Evolutionary conservation across 495 filamentous ascomycete genomes (phyloP), one percentile per base, ranked within the genome.

Genomic region (Umbilicaria muhlenbergii): DNA sequence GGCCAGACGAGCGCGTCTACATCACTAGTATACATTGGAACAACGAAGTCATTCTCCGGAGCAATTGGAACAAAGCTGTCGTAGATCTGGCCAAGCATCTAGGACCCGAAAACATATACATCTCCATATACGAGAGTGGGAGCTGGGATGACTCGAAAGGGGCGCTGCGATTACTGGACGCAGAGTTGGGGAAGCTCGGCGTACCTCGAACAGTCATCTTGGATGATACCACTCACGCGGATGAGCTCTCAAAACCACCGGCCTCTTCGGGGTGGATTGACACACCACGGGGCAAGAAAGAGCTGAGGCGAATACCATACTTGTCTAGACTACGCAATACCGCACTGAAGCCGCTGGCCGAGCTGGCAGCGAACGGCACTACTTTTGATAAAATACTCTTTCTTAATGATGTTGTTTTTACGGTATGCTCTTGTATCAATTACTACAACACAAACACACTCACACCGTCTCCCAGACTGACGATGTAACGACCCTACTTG

Each of bases 381-480:
- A 63, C 44, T 5, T 86, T 83, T 53, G 80, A 86, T 50, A 72
- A 71, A 50, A 61, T 87, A 4, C 56, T 89, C 1, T 89, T 80
- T 57, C 55, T 87, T 33, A 83, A 83, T 55, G 82, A 87, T 56
- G 78, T 86, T 13, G 75, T 80, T 3, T 87, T 87, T 47, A 72
- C 65, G 32, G 80, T 84, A 46, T 5, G 67, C 51, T n/a, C 15
- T 43, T 16, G 16, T 11, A 0, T 16, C 19, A 21, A 33, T 34
- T 7, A n/a, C 21, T 14, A 13, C 10, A 41, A 45, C 33, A 14
- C 38, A 28, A 14, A 43, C 12, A 48, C 14, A 19, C 15, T 51
- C 5, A 40, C 31, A 35, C n/a, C 34, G 10, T 18, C 12, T 34
- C 18, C 52, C 47, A 77, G 77, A 65, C 66, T 11, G 66, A 74